Evolutionary conservation across 768 basidiomycete species (phyloP), one percentile per base, ranked within the genome.

Genomic region (Leucogyrophana mollusca): DNA sequence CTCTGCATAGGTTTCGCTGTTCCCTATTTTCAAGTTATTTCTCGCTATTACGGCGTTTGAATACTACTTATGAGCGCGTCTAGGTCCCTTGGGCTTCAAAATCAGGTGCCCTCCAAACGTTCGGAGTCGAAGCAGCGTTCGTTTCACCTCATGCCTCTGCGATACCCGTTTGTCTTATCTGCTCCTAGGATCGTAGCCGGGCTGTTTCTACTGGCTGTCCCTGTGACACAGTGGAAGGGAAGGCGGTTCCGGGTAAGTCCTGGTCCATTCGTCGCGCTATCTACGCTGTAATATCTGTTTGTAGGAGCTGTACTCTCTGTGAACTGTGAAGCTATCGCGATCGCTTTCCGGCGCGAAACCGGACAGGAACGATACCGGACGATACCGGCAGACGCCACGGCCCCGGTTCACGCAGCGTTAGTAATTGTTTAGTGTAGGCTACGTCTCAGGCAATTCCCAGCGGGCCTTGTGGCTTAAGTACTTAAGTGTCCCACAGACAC

Each of bases 91-190:
- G 71, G 73, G 59, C 72, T 16, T 58, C 57, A 4, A 57, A 59
- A 45, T 50, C 61, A 20, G 71, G 71, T 23, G 66, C 57, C 4
- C 47, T 71, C 18, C 49, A 57, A 24, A 66, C 69, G 14, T 61
- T 64, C 48, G 73, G 73, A 11, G 59, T 60, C 27, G 73, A 73
- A 49, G 70, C 71, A 34, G 65, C 65, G 58, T 68, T 45, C 38
- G 70, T 64, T 8, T 34, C 23, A 4, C 16, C 17, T 44, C 32
- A 22, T 13, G 21, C 13, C 9, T 24, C 22, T 32, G 11, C 42
- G 16, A 30, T 1, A n/a, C 27, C 32, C 25, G 8, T 13, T 7
- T 27, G 32, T 7, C 8, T 35, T 9, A 16, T 10, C 25, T 9
- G 9, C 30, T 23, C 7, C 20, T 24, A 70, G 70, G 9, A 55